A percentile compares a stretch with the other conserved stretches of the same genome.
These are phyloP conservation scores for Leccinum uliginosum DNA, from an alignment of 768 basidiomycete species.

Conservation along the genomic window DNA sequence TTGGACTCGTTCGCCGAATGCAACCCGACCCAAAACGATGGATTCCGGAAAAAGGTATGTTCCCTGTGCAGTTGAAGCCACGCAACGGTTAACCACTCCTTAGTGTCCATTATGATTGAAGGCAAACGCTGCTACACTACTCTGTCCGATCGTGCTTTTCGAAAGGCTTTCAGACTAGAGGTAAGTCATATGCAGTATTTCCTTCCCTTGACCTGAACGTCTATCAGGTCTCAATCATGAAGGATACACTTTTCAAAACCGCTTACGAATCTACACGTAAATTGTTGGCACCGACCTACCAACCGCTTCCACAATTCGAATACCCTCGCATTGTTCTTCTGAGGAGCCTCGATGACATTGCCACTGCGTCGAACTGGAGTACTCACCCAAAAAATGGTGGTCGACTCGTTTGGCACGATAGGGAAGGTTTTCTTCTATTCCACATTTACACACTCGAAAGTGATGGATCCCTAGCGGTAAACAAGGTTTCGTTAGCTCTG, in stretches of 20 bases:
- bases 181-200: neutral
- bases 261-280: neutral
- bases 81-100: neutral
- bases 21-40: neutral
- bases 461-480: neutral
- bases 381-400: neutral
- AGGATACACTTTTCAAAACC: neutral
- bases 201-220: neutral
- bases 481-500: neutral
- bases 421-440: neutral
- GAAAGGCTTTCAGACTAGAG: neutral
- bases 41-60: neutral
- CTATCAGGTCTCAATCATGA: neutral
- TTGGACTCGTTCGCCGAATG: neutral
- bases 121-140: neutral
- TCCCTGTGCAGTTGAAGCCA: neutral
- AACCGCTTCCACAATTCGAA: neutral
- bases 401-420: neutral
- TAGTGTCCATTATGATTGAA: neutral
- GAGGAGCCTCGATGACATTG: neutral
- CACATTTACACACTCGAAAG: neutral
- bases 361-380: neutral
- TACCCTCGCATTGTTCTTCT: neutral
- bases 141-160: neutral
- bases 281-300: neutral